phyloP scores from a whole-genome alignment of 73 alveolate species.

The Effrenium voratum region DNA sequence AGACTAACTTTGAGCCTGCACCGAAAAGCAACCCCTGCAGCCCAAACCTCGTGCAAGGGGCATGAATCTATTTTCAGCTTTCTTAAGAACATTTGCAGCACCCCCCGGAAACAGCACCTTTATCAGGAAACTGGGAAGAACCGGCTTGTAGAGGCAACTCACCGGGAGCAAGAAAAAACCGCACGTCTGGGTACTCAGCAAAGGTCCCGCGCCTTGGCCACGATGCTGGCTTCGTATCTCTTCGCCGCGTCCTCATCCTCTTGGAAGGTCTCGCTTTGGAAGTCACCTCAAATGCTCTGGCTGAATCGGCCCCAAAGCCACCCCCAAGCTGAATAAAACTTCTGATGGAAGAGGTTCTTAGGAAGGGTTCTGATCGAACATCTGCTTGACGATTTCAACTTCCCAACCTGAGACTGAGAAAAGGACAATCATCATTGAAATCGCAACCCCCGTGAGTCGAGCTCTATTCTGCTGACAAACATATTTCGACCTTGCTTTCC shows the following conservation, averaged over 20 bases:
- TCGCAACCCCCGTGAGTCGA: neutral
- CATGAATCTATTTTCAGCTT: neutral
- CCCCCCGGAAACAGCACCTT: neutral
- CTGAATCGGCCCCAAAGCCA: neutral
- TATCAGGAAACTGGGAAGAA: neutral
- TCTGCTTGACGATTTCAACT: neutral
- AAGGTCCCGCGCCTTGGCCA: neutral
- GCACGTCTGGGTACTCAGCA: neutral
- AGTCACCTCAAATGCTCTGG: slow-evolving; percentile 25
- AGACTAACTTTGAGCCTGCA: neutral
- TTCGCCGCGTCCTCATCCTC: slow-evolving; percentile 44
- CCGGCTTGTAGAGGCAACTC: neutral
- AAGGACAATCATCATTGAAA: neutral
- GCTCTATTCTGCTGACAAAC: neutral
- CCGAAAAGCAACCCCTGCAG: neutral
- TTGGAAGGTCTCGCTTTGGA: slow-evolving; percentile 78
- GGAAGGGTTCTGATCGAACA: neutral
- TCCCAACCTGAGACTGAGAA: neutral
- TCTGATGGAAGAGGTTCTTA: neutral
- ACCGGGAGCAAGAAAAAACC: neutral
- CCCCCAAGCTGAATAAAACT: too few species aligned
- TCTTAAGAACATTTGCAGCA: neutral
- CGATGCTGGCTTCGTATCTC: neutral
- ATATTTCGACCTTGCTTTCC: too few species aligned
- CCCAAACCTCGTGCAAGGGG: neutral